A percentile compares a stretch with the other conserved stretches of the same genome.
These are phyloP conservation scores for Helotiales sp. DNA, from an alignment of 2,329 filamentous ascomycete species.

Conservation along the genomic window DNA sequence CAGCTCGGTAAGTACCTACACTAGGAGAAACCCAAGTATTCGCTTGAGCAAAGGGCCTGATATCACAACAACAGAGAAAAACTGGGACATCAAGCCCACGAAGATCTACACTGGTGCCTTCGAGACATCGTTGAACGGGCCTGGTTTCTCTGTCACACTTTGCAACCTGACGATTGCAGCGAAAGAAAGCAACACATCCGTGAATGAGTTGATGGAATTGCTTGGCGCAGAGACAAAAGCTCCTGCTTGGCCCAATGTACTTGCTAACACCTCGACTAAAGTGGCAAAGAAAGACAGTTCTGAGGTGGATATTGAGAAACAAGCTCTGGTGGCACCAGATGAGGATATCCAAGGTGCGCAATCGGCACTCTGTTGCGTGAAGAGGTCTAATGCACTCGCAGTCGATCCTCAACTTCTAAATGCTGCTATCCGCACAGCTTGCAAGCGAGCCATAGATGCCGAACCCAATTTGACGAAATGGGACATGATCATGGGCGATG, in stretches of 20 bases:
- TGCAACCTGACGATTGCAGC: slow-evolving; percentile 53
- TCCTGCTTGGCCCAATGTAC: slow-evolving; percentile 38
- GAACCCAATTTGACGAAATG: slow-evolving; percentile 59
- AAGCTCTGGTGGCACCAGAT: slow-evolving; percentile 21
- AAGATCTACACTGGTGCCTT: slow-evolving; percentile 55
- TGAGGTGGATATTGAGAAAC: slow-evolving; percentile 32
- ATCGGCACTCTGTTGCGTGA: neutral
- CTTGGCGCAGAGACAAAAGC: slow-evolving; percentile 57
- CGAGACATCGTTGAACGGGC: slow-evolving; percentile 59
- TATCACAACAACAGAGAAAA: slow-evolving; percentile 41
- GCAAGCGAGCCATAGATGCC: slow-evolving; percentile 44
- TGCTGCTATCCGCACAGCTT: slow-evolving; percentile 39
- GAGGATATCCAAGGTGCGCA: slow-evolving; percentile 34
- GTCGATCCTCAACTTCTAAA: slow-evolving; percentile 42
- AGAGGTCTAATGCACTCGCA: slow-evolving; percentile 17
- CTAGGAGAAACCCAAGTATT: neutral
- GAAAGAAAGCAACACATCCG: slow-evolving; percentile 31
- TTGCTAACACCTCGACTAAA: slow-evolving; percentile 36
- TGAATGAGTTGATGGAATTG: slow-evolving; percentile 51
- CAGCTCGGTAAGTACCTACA: slow-evolving; percentile 42
- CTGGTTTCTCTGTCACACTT: slow-evolving; percentile 60
- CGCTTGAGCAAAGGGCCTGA: neutral
- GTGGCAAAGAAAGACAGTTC: slow-evolving; percentile 11
- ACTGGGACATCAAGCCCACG: slow-evolving; percentile 54
- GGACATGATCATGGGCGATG: slow-evolving; percentile 48